A percentile compares a stretch with the other conserved stretches of the same genome.
Evolutionary conservation across 129 eudicot genomes (phyloP).

Genomic region (Heracleum sosnowskyi): DNA sequence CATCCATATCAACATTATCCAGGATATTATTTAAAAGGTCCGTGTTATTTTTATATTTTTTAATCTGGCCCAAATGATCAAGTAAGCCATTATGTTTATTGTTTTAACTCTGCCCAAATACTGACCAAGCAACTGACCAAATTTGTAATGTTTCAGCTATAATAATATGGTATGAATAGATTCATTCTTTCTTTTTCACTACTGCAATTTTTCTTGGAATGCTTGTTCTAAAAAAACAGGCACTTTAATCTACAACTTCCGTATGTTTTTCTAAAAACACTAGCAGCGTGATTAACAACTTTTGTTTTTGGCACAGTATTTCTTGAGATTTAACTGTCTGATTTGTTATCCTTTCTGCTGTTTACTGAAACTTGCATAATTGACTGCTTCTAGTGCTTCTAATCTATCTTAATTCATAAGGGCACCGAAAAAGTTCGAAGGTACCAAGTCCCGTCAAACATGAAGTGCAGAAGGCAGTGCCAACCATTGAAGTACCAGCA

Average conservation of each 20-base stretch:
- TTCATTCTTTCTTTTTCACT: no score
- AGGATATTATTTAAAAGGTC: not conserved
- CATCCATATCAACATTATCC: not conserved
- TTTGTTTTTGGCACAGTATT: not conserved
- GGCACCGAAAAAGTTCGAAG: slow-evolving; percentile 43
- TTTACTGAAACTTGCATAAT: not conserved
- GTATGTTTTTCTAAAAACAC: not conserved
- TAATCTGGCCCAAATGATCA: not conserved
- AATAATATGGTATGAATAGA: not conserved
- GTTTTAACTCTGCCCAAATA: no score
- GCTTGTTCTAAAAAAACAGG: not conserved
- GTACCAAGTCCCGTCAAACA: slow-evolving; percentile 48
- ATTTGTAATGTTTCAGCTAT: no score
- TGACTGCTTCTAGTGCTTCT: not conserved
- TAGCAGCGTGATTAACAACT: not conserved
- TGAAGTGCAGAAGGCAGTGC: slow-evolving; percentile 53
- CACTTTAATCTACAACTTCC: not conserved
- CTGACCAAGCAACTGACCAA: not conserved
- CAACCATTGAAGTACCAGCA: slow-evolving; percentile 69
- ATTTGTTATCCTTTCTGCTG: not conserved
- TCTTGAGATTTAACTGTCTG: not conserved
- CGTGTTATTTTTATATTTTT: no score
- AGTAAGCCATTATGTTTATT: no score
- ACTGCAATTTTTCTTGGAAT: no score
- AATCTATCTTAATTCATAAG: slow-evolving; percentile 19